Evolutionary conservation across 352 stramenopile species (phyloP), one percentile per base, ranked within the genome.

Genomic region (Phytophthora multivora): DNA sequence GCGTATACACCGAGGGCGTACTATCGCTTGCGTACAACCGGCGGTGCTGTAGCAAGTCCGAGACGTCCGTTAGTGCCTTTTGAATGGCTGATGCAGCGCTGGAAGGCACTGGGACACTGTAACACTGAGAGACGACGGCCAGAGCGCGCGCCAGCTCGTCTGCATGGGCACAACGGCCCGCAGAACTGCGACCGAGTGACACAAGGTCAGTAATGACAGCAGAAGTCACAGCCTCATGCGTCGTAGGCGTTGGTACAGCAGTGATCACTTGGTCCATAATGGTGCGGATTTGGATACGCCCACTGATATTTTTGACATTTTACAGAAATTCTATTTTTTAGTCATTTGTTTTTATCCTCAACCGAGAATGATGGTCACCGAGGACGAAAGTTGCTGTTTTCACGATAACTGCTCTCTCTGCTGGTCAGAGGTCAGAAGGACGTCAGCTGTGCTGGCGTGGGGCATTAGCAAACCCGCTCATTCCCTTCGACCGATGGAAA

Each of bases 41-140:
- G 43, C 80, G 69, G 31, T 61, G 72, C 51, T 84, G 74, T 23
- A 86, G 47, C 38, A 80, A 36, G 15, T 80, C 71, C 11, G 31
- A 58, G 40, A 86, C 63, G 42, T 82, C 64, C 4, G 48, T 47
- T 8, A 86, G 52, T 5, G 77, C 69, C n/a, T 76, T 67, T 13
- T 71, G 56, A 49, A 84, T 83, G 21, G 68, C 49, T 16, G 55
- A 64, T 0, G 73, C 63, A 15, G 66, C 64, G 36, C 68, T 63
- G 28, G 71, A 82, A 9, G 74, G 72, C 38, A 86, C 74, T 0
- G 77, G 74, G 16, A 83, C 77, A 31, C 63, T 59, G 62, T 86
- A 80, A 31, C 63, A 79, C 46, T 79, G 73, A 25, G 77, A 84
- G 0, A 86, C 74, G 9, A 54, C 5, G 19, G 71, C 54, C 33